Evolutionary conservation across 2,329 filamentous ascomycete genomes (phyloP).

Genomic region (Ascochyta pisi): DNA sequence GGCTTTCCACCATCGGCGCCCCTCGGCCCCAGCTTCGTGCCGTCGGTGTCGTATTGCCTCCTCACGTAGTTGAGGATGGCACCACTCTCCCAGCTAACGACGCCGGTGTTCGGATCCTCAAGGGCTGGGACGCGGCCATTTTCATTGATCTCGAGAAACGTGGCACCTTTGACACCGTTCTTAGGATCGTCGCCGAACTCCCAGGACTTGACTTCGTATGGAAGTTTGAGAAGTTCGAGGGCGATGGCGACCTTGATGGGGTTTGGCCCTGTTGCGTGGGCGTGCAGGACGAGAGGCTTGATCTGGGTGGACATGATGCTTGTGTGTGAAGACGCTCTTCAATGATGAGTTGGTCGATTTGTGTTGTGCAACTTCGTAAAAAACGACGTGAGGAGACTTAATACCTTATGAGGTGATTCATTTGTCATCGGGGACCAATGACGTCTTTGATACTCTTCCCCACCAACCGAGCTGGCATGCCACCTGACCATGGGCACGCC

Average conservation of each 20-base stretch:
- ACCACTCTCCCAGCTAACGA: constrained; percentile 19
- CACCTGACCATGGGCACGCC: no score
- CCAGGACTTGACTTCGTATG: constrained; percentile 50
- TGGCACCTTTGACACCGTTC: constrained; percentile 33
- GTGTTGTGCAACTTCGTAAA: no score
- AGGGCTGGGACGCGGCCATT: constrained; percentile 54
- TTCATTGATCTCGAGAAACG: constrained; percentile 45
- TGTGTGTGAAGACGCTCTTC: background rate
- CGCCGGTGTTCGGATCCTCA: constrained; percentile 53
- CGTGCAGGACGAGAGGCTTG: constrained; percentile 23
- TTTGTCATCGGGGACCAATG: no score
- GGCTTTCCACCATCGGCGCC: background rate
- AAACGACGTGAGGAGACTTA: no score
- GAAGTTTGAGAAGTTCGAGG: constrained; percentile 54
- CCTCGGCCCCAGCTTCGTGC: constrained; percentile 3
- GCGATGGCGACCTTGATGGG: constrained; percentile 55
- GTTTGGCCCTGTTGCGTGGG: constrained; percentile 43
- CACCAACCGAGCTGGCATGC: no score
- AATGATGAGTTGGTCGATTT: background rate
- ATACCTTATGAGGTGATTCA: no score
- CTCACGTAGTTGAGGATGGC: constrained; percentile 12
- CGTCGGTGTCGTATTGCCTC: constrained; percentile 4
- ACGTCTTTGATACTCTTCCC: no score
- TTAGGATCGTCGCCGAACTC: constrained; percentile 49
- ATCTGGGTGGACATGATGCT: constrained; percentile 1